These are phyloP conservation scores for Trypanosoma cruzi DNA, from an alignment of 208 protist genomes.

Conservation along the genomic window DNA sequence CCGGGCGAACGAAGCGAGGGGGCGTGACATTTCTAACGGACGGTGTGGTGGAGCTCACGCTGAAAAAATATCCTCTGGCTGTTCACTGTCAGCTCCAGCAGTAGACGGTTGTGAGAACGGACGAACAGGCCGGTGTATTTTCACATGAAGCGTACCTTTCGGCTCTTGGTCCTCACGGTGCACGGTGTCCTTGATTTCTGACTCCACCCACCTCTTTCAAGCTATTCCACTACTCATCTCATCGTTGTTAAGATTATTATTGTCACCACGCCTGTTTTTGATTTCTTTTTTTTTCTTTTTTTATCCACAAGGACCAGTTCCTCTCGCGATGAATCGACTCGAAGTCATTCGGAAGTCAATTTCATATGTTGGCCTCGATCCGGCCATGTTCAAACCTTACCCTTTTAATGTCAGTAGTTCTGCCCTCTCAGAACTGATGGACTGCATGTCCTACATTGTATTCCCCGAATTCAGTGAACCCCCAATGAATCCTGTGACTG, in stretches of 20 bases:
- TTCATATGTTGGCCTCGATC: conserved; percentile 33
- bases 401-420: conserved; percentile 37
- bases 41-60: conserved; percentile 45
- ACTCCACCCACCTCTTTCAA: too few species aligned
- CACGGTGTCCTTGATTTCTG: too few species aligned
- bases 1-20: conserved; percentile 29
- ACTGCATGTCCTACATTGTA: conserved; percentile 57
- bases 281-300: conserved; percentile 17
- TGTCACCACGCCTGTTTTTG: not conserved
- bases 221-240: too few species aligned
- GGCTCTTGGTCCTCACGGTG: too few species aligned
- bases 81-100: conserved; percentile 55
- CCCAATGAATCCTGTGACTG: conserved; percentile 30
- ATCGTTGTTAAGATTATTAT: not conserved
- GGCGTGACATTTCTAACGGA: conserved; percentile 4
- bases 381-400: conserved; percentile 2
- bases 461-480: conserved; percentile 58
- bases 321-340: conserved; percentile 47
- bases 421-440: conserved; percentile 48
- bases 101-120: too few species aligned
- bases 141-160: too few species aligned
- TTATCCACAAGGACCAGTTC: not conserved
- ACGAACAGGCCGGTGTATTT: too few species aligned
- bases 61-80: conserved; percentile 76
- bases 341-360: conserved; percentile 50